A percentile compares a stretch with the other conserved stretches of the same genome.
Evolutionary conservation across 2,329 filamentous ascomycete species (phyloP).

Genomic region (Falciphora oryzae): DNA sequence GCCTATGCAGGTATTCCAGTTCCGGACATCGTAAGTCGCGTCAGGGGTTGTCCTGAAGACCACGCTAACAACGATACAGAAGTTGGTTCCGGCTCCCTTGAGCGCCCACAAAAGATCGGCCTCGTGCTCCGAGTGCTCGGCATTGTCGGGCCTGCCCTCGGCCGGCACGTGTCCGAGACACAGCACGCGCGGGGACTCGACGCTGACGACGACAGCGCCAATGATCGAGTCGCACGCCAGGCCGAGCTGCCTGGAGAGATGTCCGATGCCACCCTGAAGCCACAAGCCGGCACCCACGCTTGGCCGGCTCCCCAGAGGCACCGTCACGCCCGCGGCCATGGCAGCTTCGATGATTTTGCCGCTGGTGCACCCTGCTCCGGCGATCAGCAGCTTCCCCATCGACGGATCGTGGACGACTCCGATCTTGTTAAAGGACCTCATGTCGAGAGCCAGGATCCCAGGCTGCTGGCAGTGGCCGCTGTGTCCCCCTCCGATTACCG

Average conservation of each 20-base stretch:
- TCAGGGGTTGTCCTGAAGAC: constrained; percentile 41
- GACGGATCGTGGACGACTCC: constrained; percentile 30
- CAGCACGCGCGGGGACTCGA: constrained; percentile 38
- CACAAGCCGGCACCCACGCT: constrained; percentile 58
- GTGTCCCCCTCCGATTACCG: constrained; percentile 54
- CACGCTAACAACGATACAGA: constrained; percentile 51
- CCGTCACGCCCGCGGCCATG: constrained; percentile 41
- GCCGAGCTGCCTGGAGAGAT: constrained; percentile 46
- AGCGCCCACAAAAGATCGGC: constrained; percentile 50
- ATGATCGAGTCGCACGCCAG: constrained; percentile 55
- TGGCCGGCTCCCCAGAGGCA: constrained; percentile 55
- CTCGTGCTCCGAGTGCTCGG: constrained; percentile 40
- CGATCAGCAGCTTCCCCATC: constrained; percentile 36
- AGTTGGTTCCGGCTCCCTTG: constrained; percentile 53
- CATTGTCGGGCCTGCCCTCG: constrained; percentile 32
- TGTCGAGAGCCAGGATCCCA: constrained; percentile 50
- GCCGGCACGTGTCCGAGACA: constrained; percentile 46
- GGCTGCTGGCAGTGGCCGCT: constrained; percentile 51
- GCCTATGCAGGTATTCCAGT: constrained; percentile 32
- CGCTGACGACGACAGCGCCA: constrained; percentile 53
- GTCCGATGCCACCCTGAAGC: constrained; percentile 61
- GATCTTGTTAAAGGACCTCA: constrained; percentile 48
- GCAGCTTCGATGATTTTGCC: constrained; percentile 45
- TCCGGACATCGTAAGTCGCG: constrained; percentile 31
- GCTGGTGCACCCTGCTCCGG: constrained; percentile 47